phyloP scores from a whole-genome alignment of 257 asterid genomes.

The Nyctanthes arbortristis region DNA sequence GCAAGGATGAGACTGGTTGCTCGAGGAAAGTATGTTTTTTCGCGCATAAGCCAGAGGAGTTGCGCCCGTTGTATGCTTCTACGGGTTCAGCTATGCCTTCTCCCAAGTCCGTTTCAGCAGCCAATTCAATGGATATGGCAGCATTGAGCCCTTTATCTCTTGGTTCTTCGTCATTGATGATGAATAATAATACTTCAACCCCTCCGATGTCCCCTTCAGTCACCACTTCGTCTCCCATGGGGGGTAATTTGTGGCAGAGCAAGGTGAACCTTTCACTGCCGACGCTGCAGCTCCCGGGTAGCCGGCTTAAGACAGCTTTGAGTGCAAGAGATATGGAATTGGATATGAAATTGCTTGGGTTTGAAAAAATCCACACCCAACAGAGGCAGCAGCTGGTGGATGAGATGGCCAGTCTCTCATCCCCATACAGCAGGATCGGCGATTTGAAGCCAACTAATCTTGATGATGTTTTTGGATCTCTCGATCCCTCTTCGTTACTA shows the following conservation, averaged over 20 bases:
- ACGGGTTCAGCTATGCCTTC: slow-evolving; percentile 91
- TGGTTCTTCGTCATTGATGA: slow-evolving; percentile 43
- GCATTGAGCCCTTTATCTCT: slow-evolving; percentile 56
- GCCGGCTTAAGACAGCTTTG: slow-evolving; percentile 63
- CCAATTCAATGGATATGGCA: slow-evolving; percentile 44
- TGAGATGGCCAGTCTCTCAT: slow-evolving; percentile 69
- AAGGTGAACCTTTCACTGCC: slow-evolving; percentile 67
- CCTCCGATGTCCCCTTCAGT: slow-evolving; percentile 67
- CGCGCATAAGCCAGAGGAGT: slow-evolving; percentile 76
- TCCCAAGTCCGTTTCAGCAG: slow-evolving; percentile 50
- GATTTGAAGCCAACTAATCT: slow-evolving; percentile 70
- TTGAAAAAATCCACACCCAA: slow-evolving; percentile 55
- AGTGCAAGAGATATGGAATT: slow-evolving; percentile 61
- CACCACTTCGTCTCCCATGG: slow-evolving; percentile 70
- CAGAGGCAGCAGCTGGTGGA: slow-evolving; percentile 56
- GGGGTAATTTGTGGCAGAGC: slow-evolving; percentile 55
- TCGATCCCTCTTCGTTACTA: slow-evolving; percentile 53
- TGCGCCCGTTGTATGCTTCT: slow-evolving; percentile 75
- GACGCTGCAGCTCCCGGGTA: slow-evolving; percentile 67
- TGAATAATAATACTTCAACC: slow-evolving; percentile 34
- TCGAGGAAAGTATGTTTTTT: slow-evolving; percentile 83
- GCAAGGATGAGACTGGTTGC: slow-evolving; percentile 89
- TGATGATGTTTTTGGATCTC: slow-evolving; percentile 72
- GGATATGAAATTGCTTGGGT: slow-evolving; percentile 52
- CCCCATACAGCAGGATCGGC: slow-evolving; percentile 52